Evolutionary conservation across 129 eudicot genomes (phyloP).

Genomic region (Arctium lappa): DNA sequence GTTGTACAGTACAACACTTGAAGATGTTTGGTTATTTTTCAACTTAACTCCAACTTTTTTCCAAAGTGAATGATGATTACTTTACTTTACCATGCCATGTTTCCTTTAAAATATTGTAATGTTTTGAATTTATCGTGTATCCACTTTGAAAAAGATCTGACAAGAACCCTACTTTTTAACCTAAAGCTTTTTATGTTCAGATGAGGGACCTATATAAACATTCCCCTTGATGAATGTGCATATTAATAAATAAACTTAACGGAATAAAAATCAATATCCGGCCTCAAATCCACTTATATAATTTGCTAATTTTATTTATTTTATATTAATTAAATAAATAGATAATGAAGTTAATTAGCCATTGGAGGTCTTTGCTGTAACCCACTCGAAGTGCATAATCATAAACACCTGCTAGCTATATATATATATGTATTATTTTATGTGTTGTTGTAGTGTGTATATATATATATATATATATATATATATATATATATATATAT

Average conservation of each 20-base stretch:
- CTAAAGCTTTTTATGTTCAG: slow-evolving; percentile 19
- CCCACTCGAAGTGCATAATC: slow-evolving; percentile 40
- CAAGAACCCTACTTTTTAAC: slow-evolving; percentile 46
- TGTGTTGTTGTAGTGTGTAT: slow-evolving; percentile 4
- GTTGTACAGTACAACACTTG: slow-evolving; percentile 15
- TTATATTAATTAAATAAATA: not conserved
- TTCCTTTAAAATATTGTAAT: slow-evolving; percentile 25
- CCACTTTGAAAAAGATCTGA: slow-evolving; percentile 64
- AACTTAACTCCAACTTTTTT: slow-evolving; percentile 14
- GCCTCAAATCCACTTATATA: slow-evolving; percentile 35
- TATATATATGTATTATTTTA: not conserved
- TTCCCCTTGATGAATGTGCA: slow-evolving; percentile 75
- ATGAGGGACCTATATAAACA: slow-evolving; percentile 50
- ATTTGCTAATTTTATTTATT: no score
- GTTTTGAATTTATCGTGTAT: slow-evolving; percentile 17
- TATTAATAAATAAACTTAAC: not conserved
- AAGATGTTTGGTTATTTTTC: slow-evolving; percentile 24
- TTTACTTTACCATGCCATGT: slow-evolving; percentile 55
- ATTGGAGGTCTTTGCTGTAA: slow-evolving; percentile 50
- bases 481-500: not conserved
- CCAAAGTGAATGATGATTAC: slow-evolving; percentile 25
- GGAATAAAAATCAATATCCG: slow-evolving; percentile 30
- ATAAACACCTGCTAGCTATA: slow-evolving; percentile 8
- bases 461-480: not conserved
- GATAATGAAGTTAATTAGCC: not conserved